Percentiles rank a stretch among this genome's conserved stretches.
phyloP scores from a whole-genome alignment of 345 rosid species.

The Murraya paniculata region DNA sequence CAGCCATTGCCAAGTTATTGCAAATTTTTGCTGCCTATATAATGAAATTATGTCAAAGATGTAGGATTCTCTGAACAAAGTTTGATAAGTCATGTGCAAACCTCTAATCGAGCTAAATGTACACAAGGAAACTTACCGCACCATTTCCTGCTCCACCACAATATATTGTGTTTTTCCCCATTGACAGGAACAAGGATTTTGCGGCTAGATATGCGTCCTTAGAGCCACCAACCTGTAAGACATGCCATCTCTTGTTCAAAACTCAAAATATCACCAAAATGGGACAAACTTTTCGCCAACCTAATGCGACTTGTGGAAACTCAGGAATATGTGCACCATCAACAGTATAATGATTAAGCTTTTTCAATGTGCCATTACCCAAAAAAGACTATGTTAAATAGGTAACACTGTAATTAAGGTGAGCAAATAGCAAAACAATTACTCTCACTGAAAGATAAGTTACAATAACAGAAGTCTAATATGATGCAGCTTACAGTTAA shows the following conservation, averaged over 20 bases:
- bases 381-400: background rate
- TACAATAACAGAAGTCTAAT: background rate
- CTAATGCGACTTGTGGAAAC: background rate
- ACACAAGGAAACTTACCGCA: conserved; percentile 56
- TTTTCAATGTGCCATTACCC: background rate
- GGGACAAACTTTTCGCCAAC: background rate
- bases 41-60: conserved; percentile 11
- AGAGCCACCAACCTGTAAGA: conserved; percentile 84
- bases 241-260: conserved; percentile 17
- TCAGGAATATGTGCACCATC: background rate
- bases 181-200: conserved; percentile 61
- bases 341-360: background rate
- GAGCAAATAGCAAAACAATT: background rate
- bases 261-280: background rate
- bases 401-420: background rate
- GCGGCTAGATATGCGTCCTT: conserved; percentile 72
- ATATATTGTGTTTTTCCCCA: conserved; percentile 76
- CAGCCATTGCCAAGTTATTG: conserved; percentile 91
- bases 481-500: background rate
- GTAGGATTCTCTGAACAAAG: conserved; percentile 2
- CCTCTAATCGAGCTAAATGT: background rate
- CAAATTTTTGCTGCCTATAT: conserved; percentile 90
- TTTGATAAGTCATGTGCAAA: background rate
- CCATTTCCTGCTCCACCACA: conserved; percentile 98
- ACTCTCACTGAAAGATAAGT: background rate